Base-by-base conservation (phyloP, 1,284 basidiomycete genomes). In the Cryptococcus wingfieldii region DNA sequence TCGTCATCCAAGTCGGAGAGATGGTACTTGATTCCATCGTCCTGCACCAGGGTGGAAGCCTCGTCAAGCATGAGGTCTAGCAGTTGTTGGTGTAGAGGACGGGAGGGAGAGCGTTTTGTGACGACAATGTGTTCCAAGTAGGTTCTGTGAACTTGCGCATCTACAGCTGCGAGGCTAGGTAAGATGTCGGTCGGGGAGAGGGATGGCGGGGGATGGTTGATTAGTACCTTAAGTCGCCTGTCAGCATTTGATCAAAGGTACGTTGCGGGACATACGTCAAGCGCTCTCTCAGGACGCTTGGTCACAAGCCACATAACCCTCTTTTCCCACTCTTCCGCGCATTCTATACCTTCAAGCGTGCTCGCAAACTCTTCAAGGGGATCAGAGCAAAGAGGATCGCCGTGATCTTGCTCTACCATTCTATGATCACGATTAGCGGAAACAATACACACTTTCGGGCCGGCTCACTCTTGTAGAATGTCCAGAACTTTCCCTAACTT, bases 241-340 rank as follows among this genome's bases (percentile, higher is more conserved):
- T 23, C 31, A 42, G 41, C 14, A 4, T 23, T n/a, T 42, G 23
- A 23, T 16, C 16, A n/a, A 14, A 42, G 6, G 10, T 34, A 7
- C 31, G 49, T 43, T 43, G 31, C 50, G 27, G 16, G 46, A 67
- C 77, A 50, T 63, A 90, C 90, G 78, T 84, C 84, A 38, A 95
- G 70, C 1, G 86, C 90, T 39, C 83, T 82, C 18, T 86, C 84
- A 0, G 83, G 78, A 70, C 89, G 84, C 27, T 82, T 82, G 63
- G 82, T 82, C 0, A 85, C 81, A 23, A 97, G 75, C 92, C 93
- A 95, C 5, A 90, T 73, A 0, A 83, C 87, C 83, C 90, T 93
- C 51, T 83, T 80, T 56, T 86, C 83, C 4, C 85, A 83, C 47
- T 90, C 66, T 5, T 77, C 70, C 25, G 83, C 81, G 67, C 89